phyloP scores from a whole-genome alignment of 139 green algal genomes.

The Gonium pectorale region DNA sequence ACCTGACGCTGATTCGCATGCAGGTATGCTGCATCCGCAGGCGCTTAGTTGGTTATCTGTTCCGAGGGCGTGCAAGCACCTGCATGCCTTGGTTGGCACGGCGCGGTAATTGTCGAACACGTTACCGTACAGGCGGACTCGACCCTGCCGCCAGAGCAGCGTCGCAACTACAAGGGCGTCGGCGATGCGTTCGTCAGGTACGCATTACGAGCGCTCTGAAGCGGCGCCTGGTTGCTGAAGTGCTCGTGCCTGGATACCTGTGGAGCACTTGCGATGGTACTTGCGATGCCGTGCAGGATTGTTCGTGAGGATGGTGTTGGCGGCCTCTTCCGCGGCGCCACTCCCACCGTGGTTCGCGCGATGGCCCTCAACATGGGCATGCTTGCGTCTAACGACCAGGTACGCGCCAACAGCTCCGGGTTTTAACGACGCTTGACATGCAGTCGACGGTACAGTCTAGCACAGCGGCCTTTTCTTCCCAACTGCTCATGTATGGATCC shows the following conservation, averaged over 20 bases:
- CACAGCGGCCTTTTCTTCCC: too few relatives aligned
- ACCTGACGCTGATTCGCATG: slow-evolving; percentile 98
- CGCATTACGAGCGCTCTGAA: too few relatives aligned
- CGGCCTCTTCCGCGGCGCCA: slow-evolving; percentile 92
- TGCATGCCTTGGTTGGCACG: too few relatives aligned
- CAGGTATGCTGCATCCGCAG: slow-evolving; percentile 73
- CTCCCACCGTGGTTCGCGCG: slow-evolving; percentile 94
- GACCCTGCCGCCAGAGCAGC: slow-evolving; percentile 84
- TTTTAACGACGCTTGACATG: too few relatives aligned
- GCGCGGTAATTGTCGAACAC: too few relatives aligned
- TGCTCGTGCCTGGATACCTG: too few relatives aligned
- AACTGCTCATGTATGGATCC: neutral
- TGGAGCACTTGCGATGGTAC: neutral
- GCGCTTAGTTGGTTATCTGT: too few relatives aligned
- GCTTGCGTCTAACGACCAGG: slow-evolving; percentile 98
- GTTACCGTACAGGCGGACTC: slow-evolving; percentile 81
- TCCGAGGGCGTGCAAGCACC: too few relatives aligned
- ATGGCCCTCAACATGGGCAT: slow-evolving; percentile 99
- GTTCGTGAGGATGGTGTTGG: slow-evolving; percentile 84
- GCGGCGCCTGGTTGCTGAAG: too few relatives aligned
- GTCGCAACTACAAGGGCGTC: slow-evolving; percentile 91
- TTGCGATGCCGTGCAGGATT: slow-evolving; percentile 65
- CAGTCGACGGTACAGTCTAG: too few relatives aligned
- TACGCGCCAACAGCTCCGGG: too few relatives aligned
- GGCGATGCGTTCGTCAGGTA: slow-evolving; percentile 52